phyloP scores from a whole-genome alignment of 768 basidiomycete species.

The Leccinum variicolor region DNA sequence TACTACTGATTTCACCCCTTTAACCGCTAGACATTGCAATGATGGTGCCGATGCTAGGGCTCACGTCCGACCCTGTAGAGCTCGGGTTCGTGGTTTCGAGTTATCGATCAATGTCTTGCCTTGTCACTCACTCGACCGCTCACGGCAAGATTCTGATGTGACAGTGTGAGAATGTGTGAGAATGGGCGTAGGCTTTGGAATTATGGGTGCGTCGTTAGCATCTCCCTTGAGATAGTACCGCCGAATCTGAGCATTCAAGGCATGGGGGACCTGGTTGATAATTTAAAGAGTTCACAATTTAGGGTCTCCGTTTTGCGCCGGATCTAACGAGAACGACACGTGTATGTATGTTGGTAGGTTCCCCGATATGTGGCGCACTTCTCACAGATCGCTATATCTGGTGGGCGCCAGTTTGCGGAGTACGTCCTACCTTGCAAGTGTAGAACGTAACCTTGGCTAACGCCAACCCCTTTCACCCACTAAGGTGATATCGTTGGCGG shows the following conservation, averaged over 20 bases:
- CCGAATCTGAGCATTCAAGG: conserved; percentile 11
- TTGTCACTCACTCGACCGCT: background rate
- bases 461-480: background rate
- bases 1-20: conserved; percentile 5
- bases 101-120: background rate
- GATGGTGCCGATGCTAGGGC: conserved; percentile 43
- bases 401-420: conserved; percentile 55
- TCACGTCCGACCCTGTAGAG: conserved; percentile 47
- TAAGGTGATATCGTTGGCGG: conserved; percentile 10
- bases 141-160: background rate
- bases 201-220: conserved; percentile 31
- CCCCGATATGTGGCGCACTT: conserved; percentile 56
- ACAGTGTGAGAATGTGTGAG: conserved; percentile 32
- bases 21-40: conserved; percentile 32
- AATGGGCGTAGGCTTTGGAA: conserved; percentile 48
- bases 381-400: conserved; percentile 48
- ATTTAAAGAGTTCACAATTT: background rate
- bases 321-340: background rate
- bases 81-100: conserved; percentile 38
- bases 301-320: background rate
- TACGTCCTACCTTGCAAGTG: conserved; percentile 9
- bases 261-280: conserved; percentile 22
- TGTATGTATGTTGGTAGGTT: conserved; percentile 34
- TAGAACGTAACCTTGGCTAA: background rate
- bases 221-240: too few species aligned